phyloP scores from a whole-genome alignment of 331 rosid species.

The Acacia pycnantha region DNA sequence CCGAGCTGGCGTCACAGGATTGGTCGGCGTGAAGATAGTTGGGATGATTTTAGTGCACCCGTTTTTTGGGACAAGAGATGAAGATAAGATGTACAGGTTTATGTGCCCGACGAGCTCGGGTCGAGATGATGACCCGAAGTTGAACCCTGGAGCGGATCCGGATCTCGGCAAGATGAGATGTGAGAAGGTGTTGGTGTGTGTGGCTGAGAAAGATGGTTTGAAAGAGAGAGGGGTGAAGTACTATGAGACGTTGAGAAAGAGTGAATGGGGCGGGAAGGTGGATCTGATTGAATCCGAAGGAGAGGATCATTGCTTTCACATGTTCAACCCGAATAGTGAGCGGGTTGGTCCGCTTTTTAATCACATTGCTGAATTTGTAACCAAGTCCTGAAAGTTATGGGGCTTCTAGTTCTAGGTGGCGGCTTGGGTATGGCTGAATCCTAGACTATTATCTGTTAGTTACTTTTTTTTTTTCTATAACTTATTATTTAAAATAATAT shows the following conservation, averaged over 20 bases:
- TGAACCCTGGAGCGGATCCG: conserved; percentile 43
- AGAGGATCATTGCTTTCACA: conserved; percentile 57
- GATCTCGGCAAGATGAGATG: conserved; percentile 35
- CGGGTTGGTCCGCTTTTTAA: conserved; percentile 28
- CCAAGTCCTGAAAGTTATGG: not conserved
- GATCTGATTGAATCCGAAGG: conserved; percentile 47
- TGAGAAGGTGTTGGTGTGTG: conserved; percentile 37
- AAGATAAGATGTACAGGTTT: conserved; percentile 31
- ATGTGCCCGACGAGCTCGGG: conserved; percentile 36
- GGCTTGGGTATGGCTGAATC: not conserved
- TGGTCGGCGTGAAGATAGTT: conserved; percentile 21
- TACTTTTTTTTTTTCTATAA: no score
- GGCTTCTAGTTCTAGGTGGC: not conserved
- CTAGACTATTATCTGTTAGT: not conserved
- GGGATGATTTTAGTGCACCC: conserved; percentile 57
- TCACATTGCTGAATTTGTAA: not conserved
- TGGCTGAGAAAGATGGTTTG: conserved; percentile 55
- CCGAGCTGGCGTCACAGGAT: conserved; percentile 3
- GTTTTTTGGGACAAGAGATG: conserved; percentile 38
- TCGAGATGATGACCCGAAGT: conserved; percentile 38
- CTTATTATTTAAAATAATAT: no score
- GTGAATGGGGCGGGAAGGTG: conserved; percentile 54
- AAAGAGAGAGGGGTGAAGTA: conserved; percentile 46
- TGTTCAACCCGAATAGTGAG: conserved; percentile 33
- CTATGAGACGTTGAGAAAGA: conserved; percentile 41